Evolutionary conservation across 495 filamentous ascomycete genomes (phyloP).

Genomic region (Aspergillus haitiensis): DNA sequence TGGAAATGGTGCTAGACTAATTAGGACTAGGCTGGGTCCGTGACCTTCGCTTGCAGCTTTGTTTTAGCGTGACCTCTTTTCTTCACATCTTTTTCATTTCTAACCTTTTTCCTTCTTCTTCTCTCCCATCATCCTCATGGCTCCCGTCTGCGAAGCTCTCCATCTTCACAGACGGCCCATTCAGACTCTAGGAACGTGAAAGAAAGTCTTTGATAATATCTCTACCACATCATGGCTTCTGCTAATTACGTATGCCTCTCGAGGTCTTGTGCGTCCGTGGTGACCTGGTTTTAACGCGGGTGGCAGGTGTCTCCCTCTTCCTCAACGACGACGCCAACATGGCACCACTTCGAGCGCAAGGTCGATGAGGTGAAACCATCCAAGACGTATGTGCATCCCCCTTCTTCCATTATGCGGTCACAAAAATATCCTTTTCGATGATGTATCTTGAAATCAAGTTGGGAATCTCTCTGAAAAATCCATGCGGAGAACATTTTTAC

Average conservation of each 20-base stretch:
- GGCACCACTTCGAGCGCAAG: slow-evolving; percentile 73
- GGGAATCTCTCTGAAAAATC: slow-evolving; percentile 99
- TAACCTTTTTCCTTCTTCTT: slow-evolving; percentile 24
- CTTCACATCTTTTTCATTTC: slow-evolving; percentile 14
- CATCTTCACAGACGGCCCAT: slow-evolving; percentile 33
- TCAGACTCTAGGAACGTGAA: slow-evolving; percentile 22
- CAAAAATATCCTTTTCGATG: slow-evolving; percentile 49
- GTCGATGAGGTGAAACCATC: slow-evolving; percentile 83
- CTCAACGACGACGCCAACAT: slow-evolving; percentile 65
- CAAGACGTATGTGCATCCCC: slow-evolving; percentile 70
- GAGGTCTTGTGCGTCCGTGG: slow-evolving; percentile 37
- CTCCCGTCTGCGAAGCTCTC: slow-evolving; percentile 32
- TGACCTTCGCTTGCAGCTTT: slow-evolving; percentile 32
- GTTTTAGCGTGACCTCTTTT: slow-evolving; percentile 24
- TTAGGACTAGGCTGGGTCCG: slow-evolving; percentile 26
- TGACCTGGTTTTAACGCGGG: slow-evolving; percentile 44
- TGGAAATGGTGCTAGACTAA: slow-evolving; percentile 17
- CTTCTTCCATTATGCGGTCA: background rate
- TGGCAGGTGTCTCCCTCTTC: slow-evolving; percentile 62
- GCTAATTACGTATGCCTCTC: slow-evolving; percentile 48
- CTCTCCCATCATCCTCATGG: slow-evolving; percentile 30
- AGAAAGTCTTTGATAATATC: background rate
- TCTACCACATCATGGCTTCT: slow-evolving; percentile 34
- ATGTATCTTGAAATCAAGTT: slow-evolving; percentile 87
- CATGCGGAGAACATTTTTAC: slow-evolving; percentile 85